These are phyloP conservation scores for Ramichloridium luteum DNA, from an alignment of 2,329 filamentous ascomycete genomes.

Conservation along the genomic window DNA sequence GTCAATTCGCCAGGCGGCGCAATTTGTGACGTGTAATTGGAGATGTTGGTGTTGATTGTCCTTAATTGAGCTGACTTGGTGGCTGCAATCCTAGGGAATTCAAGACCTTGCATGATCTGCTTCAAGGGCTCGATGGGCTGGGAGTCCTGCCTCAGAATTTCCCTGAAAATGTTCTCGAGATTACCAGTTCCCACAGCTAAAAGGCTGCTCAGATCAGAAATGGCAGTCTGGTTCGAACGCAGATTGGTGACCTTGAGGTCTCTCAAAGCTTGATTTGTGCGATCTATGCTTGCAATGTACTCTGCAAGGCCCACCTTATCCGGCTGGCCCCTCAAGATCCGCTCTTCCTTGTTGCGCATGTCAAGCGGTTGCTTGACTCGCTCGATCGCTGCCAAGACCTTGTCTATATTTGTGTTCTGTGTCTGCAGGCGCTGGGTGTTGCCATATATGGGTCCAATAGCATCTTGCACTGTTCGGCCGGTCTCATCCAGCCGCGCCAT, in stretches of 20 bases:
- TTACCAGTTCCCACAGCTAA: constrained; percentile 69
- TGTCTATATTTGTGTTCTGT: constrained; percentile 81
- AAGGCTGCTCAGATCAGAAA: constrained; percentile 64
- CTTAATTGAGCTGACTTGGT: constrained; percentile 65
- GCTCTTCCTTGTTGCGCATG: constrained; percentile 82
- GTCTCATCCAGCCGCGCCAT: constrained; percentile 73
- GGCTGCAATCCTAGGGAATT: constrained; percentile 66
- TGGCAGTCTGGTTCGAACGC: constrained; percentile 79
- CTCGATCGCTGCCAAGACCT: constrained; percentile 75
- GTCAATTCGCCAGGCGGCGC: constrained; percentile 19
- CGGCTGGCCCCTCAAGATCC: constrained; percentile 68
- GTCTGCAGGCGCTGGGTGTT: constrained; percentile 83
- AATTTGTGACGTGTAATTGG: constrained; percentile 17
- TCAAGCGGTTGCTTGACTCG: constrained; percentile 81
- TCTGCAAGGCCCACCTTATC: constrained; percentile 68
- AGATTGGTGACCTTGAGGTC: constrained; percentile 86
- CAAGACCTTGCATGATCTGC: constrained; percentile 69
- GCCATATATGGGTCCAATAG: constrained; percentile 81
- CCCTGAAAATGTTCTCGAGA: constrained; percentile 72
- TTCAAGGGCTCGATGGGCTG: constrained; percentile 77
- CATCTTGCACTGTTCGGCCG: constrained; percentile 81
- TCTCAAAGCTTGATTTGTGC: constrained; percentile 69
- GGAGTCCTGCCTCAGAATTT: constrained; percentile 65
- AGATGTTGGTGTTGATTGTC: constrained; percentile 53
- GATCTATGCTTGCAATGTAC: constrained; percentile 81